phyloP scores from a whole-genome alignment of 2,329 filamentous ascomycete genomes.

The Lachnellula occidentalis region DNA sequence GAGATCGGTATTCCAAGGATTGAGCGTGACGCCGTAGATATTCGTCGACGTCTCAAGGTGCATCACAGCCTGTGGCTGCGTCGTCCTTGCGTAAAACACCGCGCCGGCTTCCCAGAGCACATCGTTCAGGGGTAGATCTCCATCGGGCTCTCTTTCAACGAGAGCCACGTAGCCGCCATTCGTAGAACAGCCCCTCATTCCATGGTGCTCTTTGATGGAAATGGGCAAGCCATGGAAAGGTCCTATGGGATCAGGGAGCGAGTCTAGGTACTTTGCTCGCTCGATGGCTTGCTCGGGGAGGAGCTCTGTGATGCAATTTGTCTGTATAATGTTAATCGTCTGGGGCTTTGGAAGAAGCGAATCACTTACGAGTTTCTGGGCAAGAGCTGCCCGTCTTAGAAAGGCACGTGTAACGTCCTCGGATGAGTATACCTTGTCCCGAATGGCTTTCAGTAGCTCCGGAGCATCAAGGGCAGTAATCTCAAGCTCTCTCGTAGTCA shows the following conservation, averaged over 20 bases:
- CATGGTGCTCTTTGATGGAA: constrained; percentile 32
- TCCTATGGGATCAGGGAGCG: constrained; percentile 39
- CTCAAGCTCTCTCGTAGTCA: background rate
- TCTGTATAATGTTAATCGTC: background rate
- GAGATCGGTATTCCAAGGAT: constrained; percentile 7
- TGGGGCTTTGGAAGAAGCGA: background rate
- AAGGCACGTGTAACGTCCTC: constrained; percentile 1
- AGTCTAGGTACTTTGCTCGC: constrained; percentile 35
- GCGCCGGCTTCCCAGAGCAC: constrained; percentile 1
- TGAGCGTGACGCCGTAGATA: constrained; percentile 41
- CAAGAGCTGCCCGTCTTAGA: constrained; percentile 5
- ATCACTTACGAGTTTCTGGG: constrained; percentile 4
- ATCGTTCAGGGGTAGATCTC: background rate
- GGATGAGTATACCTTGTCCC: background rate
- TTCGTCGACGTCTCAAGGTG: constrained; percentile 43
- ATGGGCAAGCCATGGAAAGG: constrained; percentile 49
- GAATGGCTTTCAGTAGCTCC: background rate
- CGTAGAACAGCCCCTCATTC: background rate
- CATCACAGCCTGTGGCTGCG: constrained; percentile 47
- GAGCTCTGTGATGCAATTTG: constrained; percentile 37
- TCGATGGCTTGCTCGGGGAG: constrained; percentile 37
- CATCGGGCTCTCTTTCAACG: background rate
- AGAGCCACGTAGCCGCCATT: background rate
- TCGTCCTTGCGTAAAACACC: constrained; percentile 46
- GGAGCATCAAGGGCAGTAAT: background rate